These are phyloP conservation scores for Gaertneriomyces sp. DNA, from an alignment of 192 early-diverging fungal species.

Conservation along the genomic window DNA sequence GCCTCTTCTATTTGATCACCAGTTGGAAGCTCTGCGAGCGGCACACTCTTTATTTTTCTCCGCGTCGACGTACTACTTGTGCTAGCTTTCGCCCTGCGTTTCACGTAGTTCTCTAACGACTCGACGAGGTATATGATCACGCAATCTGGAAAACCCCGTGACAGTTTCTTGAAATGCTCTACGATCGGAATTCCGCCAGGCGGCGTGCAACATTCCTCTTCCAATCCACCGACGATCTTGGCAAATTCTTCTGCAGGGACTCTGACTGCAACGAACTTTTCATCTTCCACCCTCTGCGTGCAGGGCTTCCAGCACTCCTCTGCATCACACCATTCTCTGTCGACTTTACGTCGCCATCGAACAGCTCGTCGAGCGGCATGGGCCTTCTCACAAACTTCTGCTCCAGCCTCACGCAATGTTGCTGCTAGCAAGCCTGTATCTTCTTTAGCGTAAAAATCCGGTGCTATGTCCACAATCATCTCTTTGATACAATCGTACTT, in stretches of 20 bases:
- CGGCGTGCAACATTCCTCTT: no score
- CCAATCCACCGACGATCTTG: neutral
- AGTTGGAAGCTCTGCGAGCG: conserved; percentile 10
- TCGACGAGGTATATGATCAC: conserved; percentile 30
- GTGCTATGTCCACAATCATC: conserved; percentile 27
- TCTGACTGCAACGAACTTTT: conserved; percentile 14
- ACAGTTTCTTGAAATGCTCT: neutral
- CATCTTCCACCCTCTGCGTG: conserved; percentile 14
- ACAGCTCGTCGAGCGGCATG: conserved; percentile 9
- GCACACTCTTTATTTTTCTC: conserved; percentile 3
- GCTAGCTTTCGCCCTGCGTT: neutral
- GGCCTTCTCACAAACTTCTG: neutral
- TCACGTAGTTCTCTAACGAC: conserved; percentile 25
- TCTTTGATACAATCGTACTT: conserved; percentile 29
- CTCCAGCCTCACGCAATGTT: conserved; percentile 15
- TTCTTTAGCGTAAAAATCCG: conserved; percentile 1
- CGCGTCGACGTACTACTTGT: neutral
- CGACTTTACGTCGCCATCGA: conserved; percentile 12
- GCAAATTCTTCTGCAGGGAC: conserved; percentile 9
- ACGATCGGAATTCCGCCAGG: conserved; percentile 8
- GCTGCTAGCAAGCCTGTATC: conserved; percentile 10
- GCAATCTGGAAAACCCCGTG: neutral
- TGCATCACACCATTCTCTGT: conserved; percentile 23
- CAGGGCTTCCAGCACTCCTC: conserved; percentile 24
- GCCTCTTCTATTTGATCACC: conserved; percentile 10